A percentile compares a stretch with the other conserved stretches of the same genome.
These are phyloP conservation scores for Pichia sp. DNA, from an alignment of 1,139 yeast genomes.

Conservation along the genomic window DNA sequence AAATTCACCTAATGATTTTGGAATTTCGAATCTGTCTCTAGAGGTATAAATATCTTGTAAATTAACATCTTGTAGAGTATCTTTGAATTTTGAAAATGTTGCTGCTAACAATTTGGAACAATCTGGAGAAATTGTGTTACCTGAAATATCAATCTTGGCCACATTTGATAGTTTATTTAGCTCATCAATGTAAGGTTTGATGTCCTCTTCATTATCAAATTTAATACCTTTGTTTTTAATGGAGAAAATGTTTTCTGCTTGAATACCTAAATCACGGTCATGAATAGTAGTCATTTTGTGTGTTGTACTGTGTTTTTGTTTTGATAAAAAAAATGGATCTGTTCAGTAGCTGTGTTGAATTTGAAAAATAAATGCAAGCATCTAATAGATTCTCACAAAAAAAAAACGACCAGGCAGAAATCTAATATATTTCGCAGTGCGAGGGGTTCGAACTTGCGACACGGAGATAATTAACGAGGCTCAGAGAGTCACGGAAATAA, in stretches of 20 bases:
- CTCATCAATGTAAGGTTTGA: conserved; percentile 55
- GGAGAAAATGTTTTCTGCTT: conserved; percentile 34
- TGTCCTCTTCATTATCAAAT: conserved; percentile 66
- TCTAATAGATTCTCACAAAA: no score
- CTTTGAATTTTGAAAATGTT: conserved; percentile 43
- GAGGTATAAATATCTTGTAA: conserved; percentile 94
- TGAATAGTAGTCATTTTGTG: conserved; percentile 29
- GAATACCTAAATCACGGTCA: conserved; percentile 28
- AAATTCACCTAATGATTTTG: conserved; percentile 65
- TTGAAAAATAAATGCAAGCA: neutral
- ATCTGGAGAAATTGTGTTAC: conserved; percentile 90
- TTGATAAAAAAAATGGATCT: neutral
- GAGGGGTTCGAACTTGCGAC: no score
- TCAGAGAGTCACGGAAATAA: no score
- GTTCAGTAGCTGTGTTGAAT: neutral
- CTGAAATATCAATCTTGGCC: conserved; percentile 70
- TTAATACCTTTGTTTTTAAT: conserved; percentile 74
- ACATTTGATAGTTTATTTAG: conserved; percentile 37
- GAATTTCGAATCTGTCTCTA: conserved; percentile 89
- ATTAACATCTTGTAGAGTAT: conserved; percentile 57
- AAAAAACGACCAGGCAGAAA: no score
- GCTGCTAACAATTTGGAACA: conserved; percentile 71
- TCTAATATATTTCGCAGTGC: no score
- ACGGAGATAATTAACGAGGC: no score
- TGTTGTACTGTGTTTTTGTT: neutral